Conservation (phyloP, 495 filamentous ascomycete genomes). For the Oleoguttula mirabilis region DNA sequence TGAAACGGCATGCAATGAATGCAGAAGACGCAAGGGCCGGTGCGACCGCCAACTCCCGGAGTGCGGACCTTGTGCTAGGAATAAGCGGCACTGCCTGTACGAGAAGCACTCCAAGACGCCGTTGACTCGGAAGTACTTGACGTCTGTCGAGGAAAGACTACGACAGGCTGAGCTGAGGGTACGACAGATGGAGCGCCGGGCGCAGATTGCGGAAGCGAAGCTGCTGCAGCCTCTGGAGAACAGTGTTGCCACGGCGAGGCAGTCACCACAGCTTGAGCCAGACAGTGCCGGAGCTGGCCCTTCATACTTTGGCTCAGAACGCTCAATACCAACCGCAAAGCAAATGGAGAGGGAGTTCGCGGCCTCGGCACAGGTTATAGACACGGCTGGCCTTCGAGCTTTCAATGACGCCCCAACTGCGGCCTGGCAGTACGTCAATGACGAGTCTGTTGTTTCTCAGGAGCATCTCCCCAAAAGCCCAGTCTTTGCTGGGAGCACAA, state of each 20-base stretch:
- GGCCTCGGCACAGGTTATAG: background rate
- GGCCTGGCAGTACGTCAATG: background rate
- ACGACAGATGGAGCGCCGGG: conserved; percentile 2
- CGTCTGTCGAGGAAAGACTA: conserved; percentile 3
- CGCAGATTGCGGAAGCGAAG: conserved; percentile 7
- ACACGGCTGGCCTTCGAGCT: background rate
- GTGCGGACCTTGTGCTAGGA: conserved; percentile 3
- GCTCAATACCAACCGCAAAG: background rate
- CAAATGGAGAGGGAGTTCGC: background rate
- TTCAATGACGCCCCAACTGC: background rate
- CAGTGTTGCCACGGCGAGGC: no score
- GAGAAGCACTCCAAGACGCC: conserved; percentile 22
- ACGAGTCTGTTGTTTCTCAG: no score
- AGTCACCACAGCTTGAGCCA: no score
- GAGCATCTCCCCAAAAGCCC: no score
- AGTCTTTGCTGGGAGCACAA: background rate
- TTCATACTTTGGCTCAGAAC: background rate
- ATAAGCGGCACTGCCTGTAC: conserved; percentile 24
- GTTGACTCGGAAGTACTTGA: conserved; percentile 19
- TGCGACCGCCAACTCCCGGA: conserved; percentile 7
- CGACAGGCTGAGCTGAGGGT: conserved; percentile 1
- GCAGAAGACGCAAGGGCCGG: conserved; percentile 1
- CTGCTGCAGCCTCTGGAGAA: background rate
- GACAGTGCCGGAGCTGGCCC: no score
- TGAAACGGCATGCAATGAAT: conserved; percentile 7